Base-by-base conservation (phyloP, 73 alveolate genomes). In the Tetrahymena borealis region DNA sequence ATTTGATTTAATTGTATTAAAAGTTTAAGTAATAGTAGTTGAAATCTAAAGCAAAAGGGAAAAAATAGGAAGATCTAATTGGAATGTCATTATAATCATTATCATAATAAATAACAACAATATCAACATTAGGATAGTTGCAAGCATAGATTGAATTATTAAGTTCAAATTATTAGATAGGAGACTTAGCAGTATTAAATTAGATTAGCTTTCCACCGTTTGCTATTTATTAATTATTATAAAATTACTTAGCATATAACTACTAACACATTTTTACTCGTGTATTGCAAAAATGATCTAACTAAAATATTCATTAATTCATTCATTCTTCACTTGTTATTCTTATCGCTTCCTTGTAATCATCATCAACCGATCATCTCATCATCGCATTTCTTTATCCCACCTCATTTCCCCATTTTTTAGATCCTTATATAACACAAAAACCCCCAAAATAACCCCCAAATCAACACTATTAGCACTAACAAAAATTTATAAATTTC, bases 1-100 rank as follows among this genome's bases (percentile, higher is more conserved):
- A 93, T 93, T 93, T 93, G 95, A 93, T 92, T 91, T 32, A 91
- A 32, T 78, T 40, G 43, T 38, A 40, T 60, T 33, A 91, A 41
- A 91, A 33, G 43, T 39, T n/a, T 40, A 41, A 38, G 90, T 78
- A 36, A 91, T 91, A 91, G 43, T 91, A 91, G 90, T 41, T 91
- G 85, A 60, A 60, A 35, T 60, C n/a, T 60, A 60, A 24, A 60
- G 85, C 85, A 60, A 60, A 60, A 60, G 37, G n/a, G 85, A 60
- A 60, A 24, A 18, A 60, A 24, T 60, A 60, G 32, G 85, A 60
- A 60, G 85, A 24, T 13, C 85, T 60, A 60, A 60, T 60, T 60
- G 85, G 18, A 60, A 60, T 60, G 28, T 60, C 85, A 60, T 60
- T 60, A 60, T 60, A 35, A 35, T 60, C 28, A n/a, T 15, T 35